phyloP scores from a whole-genome alignment of 306 rosid genomes.

The Begonia masoniana region DNA sequence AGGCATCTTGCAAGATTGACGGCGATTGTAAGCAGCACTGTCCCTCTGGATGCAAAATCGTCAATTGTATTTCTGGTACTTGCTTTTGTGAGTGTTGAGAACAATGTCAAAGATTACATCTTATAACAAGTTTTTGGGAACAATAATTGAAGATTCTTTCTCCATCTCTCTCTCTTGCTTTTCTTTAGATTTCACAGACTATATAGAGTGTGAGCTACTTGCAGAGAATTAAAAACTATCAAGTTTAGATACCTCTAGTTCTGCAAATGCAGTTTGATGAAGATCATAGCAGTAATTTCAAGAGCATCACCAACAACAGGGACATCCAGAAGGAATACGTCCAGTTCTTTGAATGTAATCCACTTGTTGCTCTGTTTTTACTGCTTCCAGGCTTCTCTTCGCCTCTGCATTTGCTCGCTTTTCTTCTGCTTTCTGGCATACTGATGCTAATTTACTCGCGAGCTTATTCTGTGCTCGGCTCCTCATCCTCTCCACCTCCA shows the following conservation, averaged over 20 bases:
- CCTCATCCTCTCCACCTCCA: constrained; percentile 69
- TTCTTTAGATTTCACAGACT: too few species aligned
- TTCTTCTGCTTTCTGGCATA: constrained; percentile 80
- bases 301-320: constrained; percentile 60
- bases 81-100: constrained; percentile 1
- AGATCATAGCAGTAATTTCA: constrained; percentile 11
- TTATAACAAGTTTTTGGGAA: too few species aligned
- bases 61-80: background rate
- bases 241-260: too few species aligned
- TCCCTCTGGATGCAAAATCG: background rate
- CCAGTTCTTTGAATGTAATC: too few species aligned
- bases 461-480: constrained; percentile 65
- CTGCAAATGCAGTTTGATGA: too few species aligned
- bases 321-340: constrained; percentile 20
- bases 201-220: too few species aligned
- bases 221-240: too few species aligned
- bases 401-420: constrained; percentile 78
- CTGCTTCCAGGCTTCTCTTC: constrained; percentile 52
- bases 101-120: too few species aligned
- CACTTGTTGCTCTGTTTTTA: constrained; percentile 15
- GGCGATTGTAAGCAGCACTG: background rate
- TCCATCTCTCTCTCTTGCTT: too few species aligned
- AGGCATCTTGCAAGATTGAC: background rate
- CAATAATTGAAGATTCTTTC: too few species aligned
- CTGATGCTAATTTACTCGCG: constrained; percentile 66